Base-by-base conservation (phyloP, 2,329 filamentous ascomycete genomes). In the Colletotrichum godetiae region DNA sequence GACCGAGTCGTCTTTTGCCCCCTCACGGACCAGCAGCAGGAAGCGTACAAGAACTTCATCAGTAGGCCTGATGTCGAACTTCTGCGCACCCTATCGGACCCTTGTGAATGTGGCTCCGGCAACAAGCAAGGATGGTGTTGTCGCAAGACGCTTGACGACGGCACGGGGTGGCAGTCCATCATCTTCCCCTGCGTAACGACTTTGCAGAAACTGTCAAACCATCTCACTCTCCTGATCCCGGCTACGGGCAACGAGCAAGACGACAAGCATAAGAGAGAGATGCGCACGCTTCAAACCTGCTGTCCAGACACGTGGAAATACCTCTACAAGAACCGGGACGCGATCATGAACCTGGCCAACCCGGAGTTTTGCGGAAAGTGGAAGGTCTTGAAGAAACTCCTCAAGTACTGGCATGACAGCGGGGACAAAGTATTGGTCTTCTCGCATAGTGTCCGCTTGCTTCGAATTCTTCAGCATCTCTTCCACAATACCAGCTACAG, bases 401-500 rank as follows among this genome's bases (percentile, higher is more conserved):
- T 99, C 7, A 92, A 92, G 68, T 96, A 97, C 81, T 99, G 97
- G 97, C 91, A 98, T 79, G 87, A 89, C 15, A 95, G 93, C 78
- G 94, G 95, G 15, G 95, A 98, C 83, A 99, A 98, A 82, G 97
- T 98, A 0, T 88, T 99, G 0, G 93, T 99, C 2, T 99, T 99
- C 81, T 97, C 94, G 0, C 95, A 98, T 79, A 97, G 93, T 73
- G 95, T 98, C 5, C 91, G 94, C 2, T 86, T 99, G 3, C 84
- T 99, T 29, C 92, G 91, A 57, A 97, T 98, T 80, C 86, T 99
- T 5, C 92, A 95, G 77, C 92, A 94, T 77, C 87, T 99, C 0
- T 97, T 99, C 81, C 92, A 92, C 77, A 93, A 94, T 75, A 98
- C 96, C 0, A 92, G 92, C 78, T 99, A 98, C 84, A 97, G 93